phyloP scores from a whole-genome alignment of 2,329 filamentous ascomycete species.

The Talaromyces sp. region DNA sequence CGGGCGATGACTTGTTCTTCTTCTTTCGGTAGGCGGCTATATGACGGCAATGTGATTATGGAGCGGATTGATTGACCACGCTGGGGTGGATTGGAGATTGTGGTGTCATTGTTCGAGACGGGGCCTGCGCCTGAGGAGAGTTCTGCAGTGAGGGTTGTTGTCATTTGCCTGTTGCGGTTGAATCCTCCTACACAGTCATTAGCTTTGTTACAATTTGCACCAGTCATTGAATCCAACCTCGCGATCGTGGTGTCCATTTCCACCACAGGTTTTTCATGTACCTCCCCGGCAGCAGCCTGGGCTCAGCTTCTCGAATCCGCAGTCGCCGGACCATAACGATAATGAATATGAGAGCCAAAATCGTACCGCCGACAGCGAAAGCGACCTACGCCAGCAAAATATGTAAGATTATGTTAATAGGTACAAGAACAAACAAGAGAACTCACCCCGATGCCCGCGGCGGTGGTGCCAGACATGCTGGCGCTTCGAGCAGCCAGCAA shows the following conservation, averaged over 20 bases:
- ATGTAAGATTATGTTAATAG: neutral
- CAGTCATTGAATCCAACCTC: conserved; percentile 19
- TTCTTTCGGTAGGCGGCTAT: conserved; percentile 67
- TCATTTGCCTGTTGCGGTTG: conserved; percentile 5
- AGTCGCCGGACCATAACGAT: conserved; percentile 42
- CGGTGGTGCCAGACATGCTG: neutral
- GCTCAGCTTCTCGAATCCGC: conserved; percentile 44
- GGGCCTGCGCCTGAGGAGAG: neutral
- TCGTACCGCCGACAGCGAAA: conserved; percentile 30
- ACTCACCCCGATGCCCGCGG: conserved; percentile 14
- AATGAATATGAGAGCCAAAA: conserved; percentile 28
- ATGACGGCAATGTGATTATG: conserved; percentile 89
- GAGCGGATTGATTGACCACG: conserved; percentile 83
- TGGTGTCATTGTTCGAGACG: neutral
- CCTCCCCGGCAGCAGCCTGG: conserved; percentile 51
- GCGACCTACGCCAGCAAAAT: conserved; percentile 22
- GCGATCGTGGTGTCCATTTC: conserved; percentile 46
- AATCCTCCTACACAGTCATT: neutral
- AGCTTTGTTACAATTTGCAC: neutral
- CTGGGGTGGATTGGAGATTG: conserved; percentile 54
- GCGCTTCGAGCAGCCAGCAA: conserved; percentile 7
- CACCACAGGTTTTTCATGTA: conserved; percentile 52
- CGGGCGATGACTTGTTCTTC: conserved; percentile 79
- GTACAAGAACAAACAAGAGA: neutral
- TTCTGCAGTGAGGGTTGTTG: conserved; percentile 7